phyloP scores from a whole-genome alignment of 495 filamentous ascomycete species.

The Penicillium antarcticum region DNA sequence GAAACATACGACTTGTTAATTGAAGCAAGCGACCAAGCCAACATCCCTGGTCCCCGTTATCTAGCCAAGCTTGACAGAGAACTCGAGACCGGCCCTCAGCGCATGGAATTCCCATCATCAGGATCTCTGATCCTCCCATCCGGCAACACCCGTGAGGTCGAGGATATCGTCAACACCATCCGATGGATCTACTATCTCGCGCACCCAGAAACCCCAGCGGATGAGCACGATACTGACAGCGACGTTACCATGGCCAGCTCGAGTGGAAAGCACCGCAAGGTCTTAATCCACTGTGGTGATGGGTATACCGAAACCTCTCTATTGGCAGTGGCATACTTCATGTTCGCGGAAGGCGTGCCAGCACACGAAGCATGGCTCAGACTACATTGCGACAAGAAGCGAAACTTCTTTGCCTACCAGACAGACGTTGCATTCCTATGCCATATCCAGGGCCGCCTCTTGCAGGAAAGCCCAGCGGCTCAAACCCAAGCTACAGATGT shows the following conservation, averaged over 20 bases:
- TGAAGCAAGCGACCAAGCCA: constrained; percentile 81
- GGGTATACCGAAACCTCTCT: constrained; percentile 94
- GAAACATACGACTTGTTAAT: constrained; percentile 68
- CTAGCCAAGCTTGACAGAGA: constrained; percentile 58
- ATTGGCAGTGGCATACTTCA: constrained; percentile 83
- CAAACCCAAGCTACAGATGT: constrained; percentile 19
- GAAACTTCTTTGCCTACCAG: constrained; percentile 95
- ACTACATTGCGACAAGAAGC: constrained; percentile 72
- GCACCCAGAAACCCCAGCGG: constrained; percentile 48
- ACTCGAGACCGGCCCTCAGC: constrained; percentile 52
- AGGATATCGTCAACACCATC: constrained; percentile 79
- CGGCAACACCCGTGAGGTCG: constrained; percentile 73
- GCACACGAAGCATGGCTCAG: constrained; percentile 82
- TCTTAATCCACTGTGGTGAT: constrained; percentile 90
- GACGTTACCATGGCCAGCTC: constrained; percentile 49
- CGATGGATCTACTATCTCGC: constrained; percentile 85
- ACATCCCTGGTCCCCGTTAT: constrained; percentile 52
- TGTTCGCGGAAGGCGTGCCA: constrained; percentile 79
- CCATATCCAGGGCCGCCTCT: constrained; percentile 68
- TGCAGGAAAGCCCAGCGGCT: constrained; percentile 49
- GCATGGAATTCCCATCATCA: constrained; percentile 87
- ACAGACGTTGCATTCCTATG: constrained; percentile 79
- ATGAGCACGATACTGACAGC: constrained; percentile 52
- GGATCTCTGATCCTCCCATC: constrained; percentile 82
- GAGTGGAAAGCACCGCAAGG: constrained; percentile 49